Percentiles rank a stretch among this genome's conserved stretches.
Evolutionary conservation across 306 rosid genomes (phyloP).

Genomic region (Glycyrrhiza uralensis): DNA sequence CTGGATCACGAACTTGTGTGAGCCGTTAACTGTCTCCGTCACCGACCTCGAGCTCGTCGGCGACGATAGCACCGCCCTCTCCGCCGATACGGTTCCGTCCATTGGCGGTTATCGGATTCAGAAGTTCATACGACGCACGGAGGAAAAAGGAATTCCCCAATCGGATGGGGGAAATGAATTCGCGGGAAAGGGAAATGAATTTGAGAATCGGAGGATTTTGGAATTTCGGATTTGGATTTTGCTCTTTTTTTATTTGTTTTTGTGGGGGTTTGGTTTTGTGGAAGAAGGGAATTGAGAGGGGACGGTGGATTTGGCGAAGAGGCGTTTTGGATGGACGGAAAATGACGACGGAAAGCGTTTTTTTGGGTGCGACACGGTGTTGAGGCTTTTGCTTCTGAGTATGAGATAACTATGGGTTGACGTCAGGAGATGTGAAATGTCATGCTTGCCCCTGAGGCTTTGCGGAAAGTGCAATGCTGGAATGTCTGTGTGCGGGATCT

Average conservation of each 20-base stretch:
- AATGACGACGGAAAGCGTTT: background rate
- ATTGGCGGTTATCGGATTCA: slow-evolving; percentile 15
- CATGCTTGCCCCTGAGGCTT: background rate
- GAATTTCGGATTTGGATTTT: background rate
- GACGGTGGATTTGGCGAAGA: background rate
- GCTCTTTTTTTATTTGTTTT: background rate
- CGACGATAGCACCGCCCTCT: slow-evolving; percentile 12
- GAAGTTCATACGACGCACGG: background rate
- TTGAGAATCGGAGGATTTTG: background rate
- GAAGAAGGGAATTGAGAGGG: background rate
- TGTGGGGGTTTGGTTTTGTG: background rate
- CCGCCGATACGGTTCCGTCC: slow-evolving; percentile 14
- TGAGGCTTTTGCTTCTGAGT: background rate
- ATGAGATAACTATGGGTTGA: too few relatives aligned
- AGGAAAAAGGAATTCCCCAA: background rate
- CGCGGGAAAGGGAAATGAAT: slow-evolving; percentile 6
- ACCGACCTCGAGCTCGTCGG: slow-evolving; percentile 73
- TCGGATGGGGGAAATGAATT: background rate
- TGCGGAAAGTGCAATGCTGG: background rate
- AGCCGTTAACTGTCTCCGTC: slow-evolving; percentile 77
- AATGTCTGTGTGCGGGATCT: background rate
- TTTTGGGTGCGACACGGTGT: background rate
- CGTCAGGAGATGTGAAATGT: background rate
- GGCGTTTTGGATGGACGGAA: background rate
- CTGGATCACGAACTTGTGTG: slow-evolving; percentile 78